Percentiles rank a stretch among this genome's conserved stretches.
phyloP scores from a whole-genome alignment of 371 early-diverging fungal genomes.

The Syncephalastrum sp. region DNA sequence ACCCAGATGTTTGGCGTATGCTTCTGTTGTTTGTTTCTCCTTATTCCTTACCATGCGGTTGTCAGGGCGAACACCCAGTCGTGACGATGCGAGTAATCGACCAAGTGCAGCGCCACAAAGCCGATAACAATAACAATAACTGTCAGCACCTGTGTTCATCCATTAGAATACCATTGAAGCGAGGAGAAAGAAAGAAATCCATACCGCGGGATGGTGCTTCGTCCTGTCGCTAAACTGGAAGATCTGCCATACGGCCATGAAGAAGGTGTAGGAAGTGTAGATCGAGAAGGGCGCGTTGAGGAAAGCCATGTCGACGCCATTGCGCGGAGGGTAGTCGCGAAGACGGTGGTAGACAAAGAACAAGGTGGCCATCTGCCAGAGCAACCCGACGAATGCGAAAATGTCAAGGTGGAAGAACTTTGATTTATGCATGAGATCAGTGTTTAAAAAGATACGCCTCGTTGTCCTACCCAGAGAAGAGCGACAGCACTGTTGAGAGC shows the following conservation, averaged over 20 bases:
- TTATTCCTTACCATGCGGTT: slow-evolving; percentile 40
- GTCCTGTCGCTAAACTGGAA: slow-evolving; percentile 36
- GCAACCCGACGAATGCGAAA: slow-evolving; percentile 39
- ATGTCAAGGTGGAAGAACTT: slow-evolving; percentile 35
- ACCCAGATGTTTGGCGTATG: slow-evolving; percentile 1
- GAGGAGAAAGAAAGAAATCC: not conserved
- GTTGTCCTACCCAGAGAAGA: slow-evolving; percentile 32
- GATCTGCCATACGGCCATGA: slow-evolving; percentile 34
- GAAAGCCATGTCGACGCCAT: slow-evolving; percentile 31
- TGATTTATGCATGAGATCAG: not conserved
- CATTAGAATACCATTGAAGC: not conserved
- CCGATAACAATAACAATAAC: slow-evolving; percentile 33
- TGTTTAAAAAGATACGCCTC: not conserved
- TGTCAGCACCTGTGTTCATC: slow-evolving; percentile 24
- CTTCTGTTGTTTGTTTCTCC: not conserved
- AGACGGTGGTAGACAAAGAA: slow-evolving; percentile 43
- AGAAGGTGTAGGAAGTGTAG: slow-evolving; percentile 36
- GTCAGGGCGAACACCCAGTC: slow-evolving; percentile 50
- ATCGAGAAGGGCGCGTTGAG: slow-evolving; percentile 51
- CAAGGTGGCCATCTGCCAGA: slow-evolving; percentile 45
- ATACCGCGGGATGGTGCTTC: slow-evolving; percentile 32
- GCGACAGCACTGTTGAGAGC: slow-evolving; percentile 32
- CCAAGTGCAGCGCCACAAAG: slow-evolving; percentile 39
- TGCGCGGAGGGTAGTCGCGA: slow-evolving; percentile 46
- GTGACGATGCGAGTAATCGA: slow-evolving; percentile 45